Conservation (phyloP, 2,329 filamentous ascomycete species). For the Metarhizium sp. region DNA sequence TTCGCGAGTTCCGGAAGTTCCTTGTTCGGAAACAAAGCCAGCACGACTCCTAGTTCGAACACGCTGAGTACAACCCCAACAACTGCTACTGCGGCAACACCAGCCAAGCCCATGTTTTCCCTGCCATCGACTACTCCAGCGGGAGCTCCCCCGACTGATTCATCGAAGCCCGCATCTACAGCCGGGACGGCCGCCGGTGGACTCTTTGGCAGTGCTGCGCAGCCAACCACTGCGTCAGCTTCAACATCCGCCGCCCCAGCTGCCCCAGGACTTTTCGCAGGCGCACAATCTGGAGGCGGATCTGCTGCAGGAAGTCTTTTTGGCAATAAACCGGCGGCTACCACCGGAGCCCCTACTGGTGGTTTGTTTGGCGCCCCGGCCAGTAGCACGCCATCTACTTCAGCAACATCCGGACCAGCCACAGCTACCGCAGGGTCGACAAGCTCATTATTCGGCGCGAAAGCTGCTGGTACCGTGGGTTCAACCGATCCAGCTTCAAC, state of each 20-base stretch:
- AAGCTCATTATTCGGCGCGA: conserved; percentile 30
- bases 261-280: conserved; percentile 19
- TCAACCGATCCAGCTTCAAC: conserved; percentile 21
- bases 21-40: conserved; percentile 20
- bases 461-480: conserved; percentile 27
- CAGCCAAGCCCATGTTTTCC: conserved; percentile 12
- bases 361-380: conserved; percentile 17
- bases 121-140: conserved; percentile 33
- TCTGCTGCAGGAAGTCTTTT: conserved; percentile 11
- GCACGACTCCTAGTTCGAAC: conserved; percentile 1
- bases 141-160: conserved; percentile 39
- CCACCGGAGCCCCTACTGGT: conserved; percentile 11
- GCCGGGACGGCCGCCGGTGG: conserved; percentile 9
- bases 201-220: conserved; percentile 17
- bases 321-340: conserved; percentile 14
- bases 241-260: conserved; percentile 12
- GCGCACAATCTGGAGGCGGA: conserved; percentile 17
- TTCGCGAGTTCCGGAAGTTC: conserved; percentile 18
- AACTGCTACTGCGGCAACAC: conserved; percentile 16
- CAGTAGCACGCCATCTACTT: conserved; percentile 11
- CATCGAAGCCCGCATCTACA: conserved; percentile 16
- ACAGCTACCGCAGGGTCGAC: conserved; percentile 14
- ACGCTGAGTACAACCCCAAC: not conserved
- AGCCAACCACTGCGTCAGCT: conserved; percentile 10
- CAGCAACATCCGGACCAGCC: conserved; percentile 15